Conservation (phyloP, 2,329 filamentous ascomycete genomes). For the Neonectria punicea region DNA sequence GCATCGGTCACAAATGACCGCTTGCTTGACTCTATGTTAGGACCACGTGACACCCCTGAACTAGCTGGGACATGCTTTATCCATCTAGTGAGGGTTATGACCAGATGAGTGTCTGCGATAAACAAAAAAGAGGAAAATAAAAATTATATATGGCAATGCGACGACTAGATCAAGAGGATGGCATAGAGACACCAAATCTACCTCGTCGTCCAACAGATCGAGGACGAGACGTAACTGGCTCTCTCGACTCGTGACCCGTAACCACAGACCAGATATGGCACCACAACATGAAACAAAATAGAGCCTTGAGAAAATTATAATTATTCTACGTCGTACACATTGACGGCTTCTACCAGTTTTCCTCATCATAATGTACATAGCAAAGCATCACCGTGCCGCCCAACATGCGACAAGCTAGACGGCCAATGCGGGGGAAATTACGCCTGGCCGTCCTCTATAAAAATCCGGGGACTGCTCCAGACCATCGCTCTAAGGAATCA, state of each 20-base stretch:
- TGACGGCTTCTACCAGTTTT: neutral
- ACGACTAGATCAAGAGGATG: neutral
- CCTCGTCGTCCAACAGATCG: neutral
- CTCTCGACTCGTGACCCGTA: neutral
- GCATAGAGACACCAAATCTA: no score
- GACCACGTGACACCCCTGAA: no score
- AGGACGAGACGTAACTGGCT: neutral
- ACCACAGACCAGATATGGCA: neutral
- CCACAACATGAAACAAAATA: neutral
- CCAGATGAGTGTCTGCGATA: no score
- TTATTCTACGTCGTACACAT: neutral
- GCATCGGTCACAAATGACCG: no score
- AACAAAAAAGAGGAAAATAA: no score
- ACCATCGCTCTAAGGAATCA: neutral
- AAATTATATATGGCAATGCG: no score
- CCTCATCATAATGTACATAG: slow-evolving; percentile 1
- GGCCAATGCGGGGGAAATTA: neutral
- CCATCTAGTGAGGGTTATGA: no score
- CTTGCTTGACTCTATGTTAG: no score
- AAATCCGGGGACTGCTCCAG: neutral
- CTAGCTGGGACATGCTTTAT: no score
- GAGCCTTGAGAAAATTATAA: neutral
- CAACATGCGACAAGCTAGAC: neutral
- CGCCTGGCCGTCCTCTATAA: neutral
- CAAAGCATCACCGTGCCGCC: neutral